phyloP scores from a whole-genome alignment of 345 rosid species.

The Dovyalis caffra region DNA sequence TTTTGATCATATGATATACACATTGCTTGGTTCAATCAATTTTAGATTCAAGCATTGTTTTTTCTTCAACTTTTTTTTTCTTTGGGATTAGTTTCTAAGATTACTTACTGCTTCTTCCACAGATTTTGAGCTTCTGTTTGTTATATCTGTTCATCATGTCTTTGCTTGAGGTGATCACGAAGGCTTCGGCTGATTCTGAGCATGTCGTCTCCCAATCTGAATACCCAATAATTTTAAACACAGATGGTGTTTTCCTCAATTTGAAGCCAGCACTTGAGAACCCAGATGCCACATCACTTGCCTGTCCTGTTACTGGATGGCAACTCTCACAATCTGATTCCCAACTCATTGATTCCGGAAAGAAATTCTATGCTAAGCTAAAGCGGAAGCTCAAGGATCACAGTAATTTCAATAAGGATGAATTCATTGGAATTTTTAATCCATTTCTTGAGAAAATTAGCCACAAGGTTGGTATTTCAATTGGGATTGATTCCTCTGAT shows the following conservation, averaged over 20 bases:
- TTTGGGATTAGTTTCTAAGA: background rate
- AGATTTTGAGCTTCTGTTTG: constrained; percentile 26
- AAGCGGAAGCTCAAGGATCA: constrained; percentile 58
- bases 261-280: constrained; percentile 60
- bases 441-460: constrained; percentile 56
- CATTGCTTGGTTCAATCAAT: background rate
- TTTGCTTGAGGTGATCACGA: constrained; percentile 61
- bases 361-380: constrained; percentile 52
- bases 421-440: constrained; percentile 44
- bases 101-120: background rate
- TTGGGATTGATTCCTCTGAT: constrained; percentile 29
- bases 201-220: constrained; percentile 34
- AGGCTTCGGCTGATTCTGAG: constrained; percentile 41
- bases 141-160: constrained; percentile 38
- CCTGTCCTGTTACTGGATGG: constrained; percentile 60
- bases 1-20: background rate
- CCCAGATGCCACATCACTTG: constrained; percentile 44
- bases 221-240: constrained; percentile 55
- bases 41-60: too few species aligned
- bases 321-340: constrained; percentile 49
- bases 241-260: constrained; percentile 47
- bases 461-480: constrained; percentile 32
- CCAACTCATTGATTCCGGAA: constrained; percentile 40
- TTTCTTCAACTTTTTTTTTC: too few species aligned
- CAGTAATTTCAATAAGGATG: constrained; percentile 43